Percentiles rank a stretch among this genome's conserved stretches.
phyloP scores from a whole-genome alignment of 2,329 filamentous ascomycete genomes.

The Cordyceps cateniannulata region DNA sequence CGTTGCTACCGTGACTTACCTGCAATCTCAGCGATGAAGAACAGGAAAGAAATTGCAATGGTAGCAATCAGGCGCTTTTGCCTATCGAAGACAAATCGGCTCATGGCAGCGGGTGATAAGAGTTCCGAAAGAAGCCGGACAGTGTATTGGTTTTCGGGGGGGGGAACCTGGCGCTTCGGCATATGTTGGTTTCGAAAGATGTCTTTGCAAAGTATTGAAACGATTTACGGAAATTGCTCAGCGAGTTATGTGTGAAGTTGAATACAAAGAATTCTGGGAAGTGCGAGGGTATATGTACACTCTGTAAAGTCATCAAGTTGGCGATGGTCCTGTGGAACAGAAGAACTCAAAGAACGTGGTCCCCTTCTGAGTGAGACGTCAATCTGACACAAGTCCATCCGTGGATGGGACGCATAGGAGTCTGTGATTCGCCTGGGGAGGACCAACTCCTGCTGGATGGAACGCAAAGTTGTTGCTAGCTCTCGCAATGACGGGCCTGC shows the following conservation, averaged over 20 bases:
- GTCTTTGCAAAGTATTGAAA: neutral
- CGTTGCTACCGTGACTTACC: constrained; percentile 27
- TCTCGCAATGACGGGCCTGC: neutral
- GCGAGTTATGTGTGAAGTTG: neutral
- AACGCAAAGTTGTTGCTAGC: neutral
- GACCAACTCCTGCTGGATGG: neutral
- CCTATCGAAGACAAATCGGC: constrained; percentile 18
- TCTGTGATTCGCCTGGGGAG: neutral
- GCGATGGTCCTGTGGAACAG: neutral
- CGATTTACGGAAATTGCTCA: neutral
- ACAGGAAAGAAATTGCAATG: constrained; percentile 42
- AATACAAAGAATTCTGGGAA: neutral
- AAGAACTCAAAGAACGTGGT: neutral
- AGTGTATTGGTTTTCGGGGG: neutral
- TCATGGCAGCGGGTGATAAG: constrained; percentile 14
- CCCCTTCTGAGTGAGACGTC: neutral
- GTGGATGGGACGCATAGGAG: neutral
- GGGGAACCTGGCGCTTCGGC: too few relatives aligned
- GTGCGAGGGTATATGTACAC: neutral
- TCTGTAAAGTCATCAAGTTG: neutral
- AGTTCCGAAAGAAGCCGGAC: neutral
- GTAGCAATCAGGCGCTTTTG: constrained; percentile 42
- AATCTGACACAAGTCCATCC: neutral
- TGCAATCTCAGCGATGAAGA: constrained; percentile 46
- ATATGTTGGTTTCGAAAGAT: neutral